Percentiles rank a stretch among this genome's conserved stretches.
Conservation (phyloP, 768 basidiomycete species). For the Leccinum longicurvipes region DNA sequence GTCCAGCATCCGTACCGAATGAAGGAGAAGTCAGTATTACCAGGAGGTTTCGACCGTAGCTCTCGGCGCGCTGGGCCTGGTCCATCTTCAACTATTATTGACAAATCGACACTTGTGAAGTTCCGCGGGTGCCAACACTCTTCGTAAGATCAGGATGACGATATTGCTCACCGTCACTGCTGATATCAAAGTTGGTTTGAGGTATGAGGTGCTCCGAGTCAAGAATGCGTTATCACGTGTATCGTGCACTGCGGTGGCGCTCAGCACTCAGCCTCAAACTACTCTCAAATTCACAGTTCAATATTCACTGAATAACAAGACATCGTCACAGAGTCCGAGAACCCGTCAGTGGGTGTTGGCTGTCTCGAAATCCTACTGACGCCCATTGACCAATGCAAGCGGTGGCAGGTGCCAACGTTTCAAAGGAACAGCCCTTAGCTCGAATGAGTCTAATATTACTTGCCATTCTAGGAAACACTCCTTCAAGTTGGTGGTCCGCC, state of each 20-base stretch:
- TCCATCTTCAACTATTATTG: constrained; percentile 10
- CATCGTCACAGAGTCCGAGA: neutral
- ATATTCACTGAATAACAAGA: neutral
- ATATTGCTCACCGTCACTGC: constrained; percentile 3
- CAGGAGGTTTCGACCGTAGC: constrained; percentile 53
- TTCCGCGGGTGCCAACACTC: neutral
- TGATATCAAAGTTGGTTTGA: neutral
- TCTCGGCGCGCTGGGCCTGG: constrained; percentile 18
- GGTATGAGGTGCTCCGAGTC: neutral
- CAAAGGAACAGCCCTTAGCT: no score
- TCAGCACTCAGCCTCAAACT: neutral
- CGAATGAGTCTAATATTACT: no score
- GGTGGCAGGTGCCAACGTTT: no score
- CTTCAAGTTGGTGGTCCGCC: neutral
- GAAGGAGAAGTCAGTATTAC: constrained; percentile 33
- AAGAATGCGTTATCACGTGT: neutral
- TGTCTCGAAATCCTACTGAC: no score
- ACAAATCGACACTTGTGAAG: neutral
- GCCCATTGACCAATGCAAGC: no score
- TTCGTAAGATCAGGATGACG: neutral
- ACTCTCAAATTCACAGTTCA: neutral
- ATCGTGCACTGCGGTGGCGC: no score
- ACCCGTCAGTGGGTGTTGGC: neutral
- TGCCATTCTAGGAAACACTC: neutral
- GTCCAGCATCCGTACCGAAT: constrained; percentile 7